Base-by-base conservation (phyloP, 1,139 yeast species). In the Saccharomycopsis hybrid region DNA sequence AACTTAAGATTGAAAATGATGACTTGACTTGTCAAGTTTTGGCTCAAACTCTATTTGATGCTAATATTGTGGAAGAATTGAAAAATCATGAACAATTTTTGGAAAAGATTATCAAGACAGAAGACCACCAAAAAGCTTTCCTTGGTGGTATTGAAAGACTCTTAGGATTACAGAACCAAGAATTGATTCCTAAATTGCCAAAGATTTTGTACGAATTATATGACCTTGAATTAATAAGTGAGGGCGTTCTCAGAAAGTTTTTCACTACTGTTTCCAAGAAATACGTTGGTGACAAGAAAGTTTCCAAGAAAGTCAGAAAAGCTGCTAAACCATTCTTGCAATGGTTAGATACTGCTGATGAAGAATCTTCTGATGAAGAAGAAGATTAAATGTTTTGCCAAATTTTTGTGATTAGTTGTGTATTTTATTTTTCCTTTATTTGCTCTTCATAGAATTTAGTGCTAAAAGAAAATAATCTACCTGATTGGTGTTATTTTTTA, bases 81-180 rank as follows among this genome's bases (percentile, higher is more conserved):
- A 78, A 76, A 48, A 79, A 76, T 53, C 97, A 92, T 67, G 76
- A 79, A 55, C 95, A 97, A 51, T 76, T 92, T 60, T 77, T 92
- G 65, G 76, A 77, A 56, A 92, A 90, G 68, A 75, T 92, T 55
- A 78, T 88, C 59, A 73, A 79, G 54, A 70, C 80, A 44, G 72
- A 75, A 53, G 77, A 75, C 49, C 80, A 75, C 51, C 96, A 94
- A 71, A 85, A 80, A 70, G 87, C 96, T 11, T 79, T 92, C 60
- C 77, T 92, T 56, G 98, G 99, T 59, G 99, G 98, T 56, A 76
- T 92, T 59, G 98, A 92, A 73, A 84, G 98, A 66, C 80, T 88
- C 65, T 72, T 92, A 59, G 98, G 97, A 56, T 70, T 85, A 56
- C 86, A 83, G 63, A 80, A 85, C 61, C 85, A 86, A 41, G 84